Base-by-base conservation (phyloP, 2,329 filamentous ascomycete genomes). In the Beauveria bassiana region DNA sequence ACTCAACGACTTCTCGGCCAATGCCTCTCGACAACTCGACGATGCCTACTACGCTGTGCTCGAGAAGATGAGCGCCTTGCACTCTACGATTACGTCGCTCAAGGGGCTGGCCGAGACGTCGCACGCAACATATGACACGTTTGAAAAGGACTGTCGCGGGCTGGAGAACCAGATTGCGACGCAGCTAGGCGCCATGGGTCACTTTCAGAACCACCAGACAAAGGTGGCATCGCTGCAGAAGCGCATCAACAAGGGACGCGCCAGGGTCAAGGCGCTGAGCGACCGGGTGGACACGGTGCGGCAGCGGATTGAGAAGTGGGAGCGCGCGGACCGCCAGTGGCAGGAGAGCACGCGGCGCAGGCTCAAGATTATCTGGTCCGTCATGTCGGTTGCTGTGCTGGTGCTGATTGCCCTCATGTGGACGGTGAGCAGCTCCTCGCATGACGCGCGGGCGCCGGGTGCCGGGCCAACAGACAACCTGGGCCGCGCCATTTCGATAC, bases 11-110 rank as follows among this genome's bases (percentile, higher is more conserved):
- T 80, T 86, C 70, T 88, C 88, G 24, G 79, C 84, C 61, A 74
- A 79, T 24, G 84, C 86, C 26, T 89, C 86, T 18, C 79, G 81
- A 63, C 82, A 82, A 40, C 82, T 93, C 47, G 89, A 93, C 70
- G 84, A 88, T 62, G 87, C 87, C 3, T 93, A 92, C 74, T 89
- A 89, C 65, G 83, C 84, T 0, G 82, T 92, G 10, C 78, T 91
- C 34, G 86, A 90, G 70, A 90, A 88, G 69, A 79, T 89, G 54
- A 81, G 81, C 55, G 72, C 79, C 1, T 76, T 93, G 43, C 86
- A 87, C 59, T 81, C 78, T 66, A 90, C 86, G 1, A 82, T 92
- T 45, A 72, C 78, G 6, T 81, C 81, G 2, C 76, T 93, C 31
- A 86, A 86, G 68, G 85, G 88, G 66, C 79, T 93, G n/a, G 85